These are phyloP conservation scores for Choiromyces venosus DNA, from an alignment of 495 filamentous ascomycete species.

Conservation along the genomic window DNA sequence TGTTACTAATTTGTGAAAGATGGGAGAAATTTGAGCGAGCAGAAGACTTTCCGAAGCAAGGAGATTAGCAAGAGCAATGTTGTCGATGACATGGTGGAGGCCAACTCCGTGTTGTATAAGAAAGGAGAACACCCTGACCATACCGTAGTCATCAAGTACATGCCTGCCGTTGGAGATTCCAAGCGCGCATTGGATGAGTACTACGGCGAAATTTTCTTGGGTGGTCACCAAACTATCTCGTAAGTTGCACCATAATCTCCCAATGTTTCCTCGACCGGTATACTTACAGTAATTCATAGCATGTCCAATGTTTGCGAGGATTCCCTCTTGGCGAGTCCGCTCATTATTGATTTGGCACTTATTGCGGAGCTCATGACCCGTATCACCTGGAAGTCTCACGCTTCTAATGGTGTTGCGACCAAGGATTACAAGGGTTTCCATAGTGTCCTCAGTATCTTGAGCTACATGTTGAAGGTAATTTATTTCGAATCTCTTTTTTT, in stretches of 20 bases:
- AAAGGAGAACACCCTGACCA: conserved; percentile 83
- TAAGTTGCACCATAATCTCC: conserved; percentile 42
- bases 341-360: conserved; percentile 94
- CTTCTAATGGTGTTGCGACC: conserved; percentile 45
- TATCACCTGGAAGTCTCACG: conserved; percentile 76
- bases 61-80: conserved; percentile 99
- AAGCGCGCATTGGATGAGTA: conserved; percentile 99
- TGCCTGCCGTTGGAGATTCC: conserved; percentile 98
- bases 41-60: conserved; percentile 98
- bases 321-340: conserved; percentile 89
- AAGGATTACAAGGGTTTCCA: conserved; percentile 89
- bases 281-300: conserved; percentile 45
- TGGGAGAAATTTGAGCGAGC: conserved; percentile 94
- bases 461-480: conserved; percentile 92
- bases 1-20: conserved; percentile 46
- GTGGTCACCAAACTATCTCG: conserved; percentile 95
- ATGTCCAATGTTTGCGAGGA: conserved; percentile 99
- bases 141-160: conserved; percentile 95
- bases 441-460: conserved; percentile 92
- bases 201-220: conserved; percentile 98
- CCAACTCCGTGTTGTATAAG: conserved; percentile 84
- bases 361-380: conserved; percentile 97
- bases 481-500: background rate
- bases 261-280: background rate
- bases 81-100: conserved; percentile 97